Evolutionary conservation across 345 rosid species (phyloP).

Genomic region (Alliaria petiolata): DNA sequence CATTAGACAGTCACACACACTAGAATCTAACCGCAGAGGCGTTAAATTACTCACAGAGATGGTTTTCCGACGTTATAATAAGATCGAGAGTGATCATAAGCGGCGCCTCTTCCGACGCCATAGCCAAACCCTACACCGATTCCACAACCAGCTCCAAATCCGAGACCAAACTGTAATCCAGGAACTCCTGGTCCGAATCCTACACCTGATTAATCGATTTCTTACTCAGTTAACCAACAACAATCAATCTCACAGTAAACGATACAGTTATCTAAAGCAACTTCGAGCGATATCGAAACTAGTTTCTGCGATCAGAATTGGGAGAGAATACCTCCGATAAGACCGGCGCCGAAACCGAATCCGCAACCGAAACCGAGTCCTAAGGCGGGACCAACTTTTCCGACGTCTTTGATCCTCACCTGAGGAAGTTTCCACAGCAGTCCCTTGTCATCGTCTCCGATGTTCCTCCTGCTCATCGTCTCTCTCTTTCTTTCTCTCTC

Average conservation of each 20-base stretch:
- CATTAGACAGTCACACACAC: neutral
- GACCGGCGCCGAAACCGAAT: slow-evolving; percentile 72
- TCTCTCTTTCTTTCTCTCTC: neutral
- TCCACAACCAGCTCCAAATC: slow-evolving; percentile 87
- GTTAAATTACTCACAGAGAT: slow-evolving; percentile 26
- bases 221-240: neutral
- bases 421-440: slow-evolving; percentile 83
- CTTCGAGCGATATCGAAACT: neutral
- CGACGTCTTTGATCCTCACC: slow-evolving; percentile 51
- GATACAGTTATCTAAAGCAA: neutral
- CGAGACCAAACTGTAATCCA: slow-evolving; percentile 72
- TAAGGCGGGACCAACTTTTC: slow-evolving; percentile 78
- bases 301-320: neutral
- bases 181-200: slow-evolving; percentile 89
- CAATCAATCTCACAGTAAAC: neutral
- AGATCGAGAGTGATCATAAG: slow-evolving; percentile 45
- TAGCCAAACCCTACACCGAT: slow-evolving; percentile 87
- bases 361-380: slow-evolving; percentile 89
- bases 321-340: slow-evolving; percentile 61
- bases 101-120: slow-evolving; percentile 74
- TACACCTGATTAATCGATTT: slow-evolving; percentile 41
- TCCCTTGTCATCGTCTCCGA: slow-evolving; percentile 42
- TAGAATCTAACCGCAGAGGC: no score
- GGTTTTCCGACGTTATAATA: slow-evolving; percentile 33
- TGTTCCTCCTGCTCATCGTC: slow-evolving; percentile 28